A percentile compares a stretch with the other conserved stretches of the same genome.
phyloP scores from a whole-genome alignment of 2,329 filamentous ascomycete species.

The Alternaria ethzedia region DNA sequence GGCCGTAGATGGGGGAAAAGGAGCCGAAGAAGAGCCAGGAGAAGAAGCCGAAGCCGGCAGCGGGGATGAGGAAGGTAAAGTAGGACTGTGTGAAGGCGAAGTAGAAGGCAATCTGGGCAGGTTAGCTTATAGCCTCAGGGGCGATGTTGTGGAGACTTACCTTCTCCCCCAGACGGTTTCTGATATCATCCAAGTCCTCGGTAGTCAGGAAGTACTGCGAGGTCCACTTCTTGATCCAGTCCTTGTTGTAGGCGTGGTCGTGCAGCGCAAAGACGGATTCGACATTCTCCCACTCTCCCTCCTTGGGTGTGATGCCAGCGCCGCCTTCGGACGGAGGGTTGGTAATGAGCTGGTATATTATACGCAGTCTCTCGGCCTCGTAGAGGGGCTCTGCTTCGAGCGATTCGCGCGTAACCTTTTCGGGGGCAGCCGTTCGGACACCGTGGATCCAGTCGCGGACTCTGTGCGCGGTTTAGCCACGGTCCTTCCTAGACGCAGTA shows the following conservation, averaged over 20 bases:
- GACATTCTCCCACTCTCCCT: slow-evolving; percentile 58
- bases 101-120: slow-evolving; percentile 79
- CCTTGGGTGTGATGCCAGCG: slow-evolving; percentile 59
- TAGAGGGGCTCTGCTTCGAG: slow-evolving; percentile 78
- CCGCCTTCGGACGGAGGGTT: slow-evolving; percentile 56
- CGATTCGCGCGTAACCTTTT: slow-evolving; percentile 71
- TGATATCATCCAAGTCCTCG: slow-evolving; percentile 59
- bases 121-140: slow-evolving; percentile 20
- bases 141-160: slow-evolving; percentile 14
- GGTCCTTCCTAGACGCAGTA: neutral
- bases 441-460: slow-evolving; percentile 95
- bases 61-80: slow-evolving; percentile 83
- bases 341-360: slow-evolving; percentile 79
- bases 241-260: slow-evolving; percentile 59
- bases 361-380: slow-evolving; percentile 84
- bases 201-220: slow-evolving; percentile 54
- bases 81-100: slow-evolving; percentile 94
- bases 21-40: slow-evolving; percentile 84
- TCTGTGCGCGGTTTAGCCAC: slow-evolving; percentile 51
- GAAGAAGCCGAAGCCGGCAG: slow-evolving; percentile 76
- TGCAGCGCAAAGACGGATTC: slow-evolving; percentile 59
- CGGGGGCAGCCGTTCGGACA: slow-evolving; percentile 77
- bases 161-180: slow-evolving; percentile 59
- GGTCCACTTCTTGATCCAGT: slow-evolving; percentile 61
- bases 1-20: slow-evolving; percentile 81